Evolutionary conservation across 2,329 filamentous ascomycete genomes (phyloP), one percentile per base, ranked within the genome.

Genomic region (Fusarium anguioides): DNA sequence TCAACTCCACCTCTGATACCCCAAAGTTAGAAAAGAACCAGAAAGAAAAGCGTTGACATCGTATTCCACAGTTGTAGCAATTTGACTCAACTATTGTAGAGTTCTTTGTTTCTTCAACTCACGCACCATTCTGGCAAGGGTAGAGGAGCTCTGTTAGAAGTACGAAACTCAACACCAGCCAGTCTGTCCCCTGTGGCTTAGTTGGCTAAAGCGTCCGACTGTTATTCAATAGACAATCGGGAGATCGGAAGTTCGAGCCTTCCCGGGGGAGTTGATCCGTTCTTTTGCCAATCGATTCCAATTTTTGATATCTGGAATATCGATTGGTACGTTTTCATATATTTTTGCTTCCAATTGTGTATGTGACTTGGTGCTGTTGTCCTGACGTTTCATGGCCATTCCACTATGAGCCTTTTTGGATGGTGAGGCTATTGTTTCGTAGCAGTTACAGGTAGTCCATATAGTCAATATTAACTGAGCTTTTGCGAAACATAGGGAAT

Each of bases 191-290:
- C 63, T 70, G 66, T 69, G 66, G 66, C 66, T 69, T 69, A 69
- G 66, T 69, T 69, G 66, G 66, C 62, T 67, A 69, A 69, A 69
- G 66, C 66, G 66, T 69, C 66, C 66, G 66, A 69, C 66, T 69
- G 66, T 69, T 69, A 69, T 60, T 64, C 4, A 53, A 42, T 55
- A 69, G 68, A 69, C 68, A 69, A 73, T 73, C 71, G 70, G 67
- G 69, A 73, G 71, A 72, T 73, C 71, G 69, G 66, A 71, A 73
- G 71, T 73, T 73, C 71, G 71, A 73, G 62, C 71, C 71, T 73
- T 73, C 64, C 70, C 71, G 70, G 71, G 70, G 71, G 71, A 73
- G 64, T 60, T 60, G 27, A 12, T 14, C 10, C 12, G 15, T 23
- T 26, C 35, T 68, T 58, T 57, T 65, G 65, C 18, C 4, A 5